Evolutionary conservation across 1,139 yeast species (phyloP).

Genomic region (Sugiyamaella xylanicola): DNA sequence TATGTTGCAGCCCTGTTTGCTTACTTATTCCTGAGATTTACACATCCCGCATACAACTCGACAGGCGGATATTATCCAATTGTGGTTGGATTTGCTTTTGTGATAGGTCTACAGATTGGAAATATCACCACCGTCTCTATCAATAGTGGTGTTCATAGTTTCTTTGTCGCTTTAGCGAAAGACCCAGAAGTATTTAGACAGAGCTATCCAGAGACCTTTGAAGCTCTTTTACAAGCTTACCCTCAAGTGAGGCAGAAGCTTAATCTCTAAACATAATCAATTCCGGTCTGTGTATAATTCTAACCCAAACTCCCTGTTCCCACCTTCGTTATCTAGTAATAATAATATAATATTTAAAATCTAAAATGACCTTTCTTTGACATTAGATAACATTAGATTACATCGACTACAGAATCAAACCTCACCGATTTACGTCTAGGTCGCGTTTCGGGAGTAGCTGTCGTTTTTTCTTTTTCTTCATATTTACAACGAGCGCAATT

Average conservation of each 20-base stretch:
- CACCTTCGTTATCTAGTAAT: not conserved
- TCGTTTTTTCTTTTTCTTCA: constrained; percentile 47
- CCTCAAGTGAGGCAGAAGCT: constrained; percentile 65
- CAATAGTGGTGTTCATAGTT: constrained; percentile 79
- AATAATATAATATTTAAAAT: constrained; percentile 1
- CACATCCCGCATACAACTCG: constrained; percentile 72
- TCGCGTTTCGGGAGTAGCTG: constrained; percentile 31
- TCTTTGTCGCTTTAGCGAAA: constrained; percentile 82
- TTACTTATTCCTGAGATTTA: constrained; percentile 68
- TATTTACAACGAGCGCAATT: constrained; percentile 64
- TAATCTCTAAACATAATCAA: constrained; percentile 23
- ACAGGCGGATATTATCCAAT: constrained; percentile 72
- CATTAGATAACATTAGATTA: not conserved
- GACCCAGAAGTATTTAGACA: constrained; percentile 84
- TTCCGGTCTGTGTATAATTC: not conserved
- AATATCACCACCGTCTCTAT: constrained; percentile 73
- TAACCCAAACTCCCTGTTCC: not conserved
- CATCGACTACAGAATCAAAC: constrained; percentile 53
- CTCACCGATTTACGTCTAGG: constrained; percentile 72
- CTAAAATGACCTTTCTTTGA: too few species aligned
- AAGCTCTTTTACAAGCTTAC: constrained; percentile 68
- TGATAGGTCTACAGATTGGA: constrained; percentile 76
- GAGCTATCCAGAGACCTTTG: constrained; percentile 76
- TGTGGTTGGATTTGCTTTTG: constrained; percentile 73
- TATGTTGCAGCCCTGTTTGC: constrained; percentile 69